phyloP scores from a whole-genome alignment of 78 protist genomes.

The Goniomonas avonlea region DNA sequence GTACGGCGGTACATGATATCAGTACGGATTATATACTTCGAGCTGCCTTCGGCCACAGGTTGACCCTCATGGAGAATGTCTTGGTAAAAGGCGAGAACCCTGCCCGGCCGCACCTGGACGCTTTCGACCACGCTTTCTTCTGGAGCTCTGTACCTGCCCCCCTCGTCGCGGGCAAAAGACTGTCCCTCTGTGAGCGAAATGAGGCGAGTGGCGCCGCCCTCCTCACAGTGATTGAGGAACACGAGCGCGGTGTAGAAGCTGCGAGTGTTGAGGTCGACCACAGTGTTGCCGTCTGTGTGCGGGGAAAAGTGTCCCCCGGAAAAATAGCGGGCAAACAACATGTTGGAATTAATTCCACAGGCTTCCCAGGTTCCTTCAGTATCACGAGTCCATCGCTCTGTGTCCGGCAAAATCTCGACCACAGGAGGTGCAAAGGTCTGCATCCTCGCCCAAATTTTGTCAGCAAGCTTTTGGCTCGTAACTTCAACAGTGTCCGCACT shows the following conservation, averaged over 20 bases:
- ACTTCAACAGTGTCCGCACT: slow-evolving; percentile 4
- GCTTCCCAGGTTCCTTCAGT: slow-evolving; percentile 11
- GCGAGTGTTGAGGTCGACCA: not conserved
- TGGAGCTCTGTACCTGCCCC: not conserved
- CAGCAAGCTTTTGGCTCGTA: not conserved
- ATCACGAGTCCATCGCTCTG: not conserved
- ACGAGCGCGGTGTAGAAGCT: not conserved
- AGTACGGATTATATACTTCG: slow-evolving; percentile 4
- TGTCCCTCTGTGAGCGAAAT: not conserved
- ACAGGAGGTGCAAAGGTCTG: not conserved
- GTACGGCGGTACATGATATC: not conserved
- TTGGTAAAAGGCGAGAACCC: not conserved
- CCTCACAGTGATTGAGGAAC: slow-evolving; percentile 9
- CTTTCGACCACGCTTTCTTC: not conserved
- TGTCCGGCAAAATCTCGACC: not conserved
- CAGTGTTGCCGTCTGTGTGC: slow-evolving; percentile 13
- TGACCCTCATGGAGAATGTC: slow-evolving; percentile 15
- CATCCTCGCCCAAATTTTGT: not conserved
- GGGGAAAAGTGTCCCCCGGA: slow-evolving; percentile 18
- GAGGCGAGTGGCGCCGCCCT: not conserved
- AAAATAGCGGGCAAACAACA: not conserved
- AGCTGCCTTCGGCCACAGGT: not conserved
- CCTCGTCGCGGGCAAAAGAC: not conserved
- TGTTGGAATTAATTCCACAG: not conserved
- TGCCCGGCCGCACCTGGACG: not conserved